phyloP scores from a whole-genome alignment of 371 early-diverging fungal species.

The Syncephalastrum racemosum region DNA sequence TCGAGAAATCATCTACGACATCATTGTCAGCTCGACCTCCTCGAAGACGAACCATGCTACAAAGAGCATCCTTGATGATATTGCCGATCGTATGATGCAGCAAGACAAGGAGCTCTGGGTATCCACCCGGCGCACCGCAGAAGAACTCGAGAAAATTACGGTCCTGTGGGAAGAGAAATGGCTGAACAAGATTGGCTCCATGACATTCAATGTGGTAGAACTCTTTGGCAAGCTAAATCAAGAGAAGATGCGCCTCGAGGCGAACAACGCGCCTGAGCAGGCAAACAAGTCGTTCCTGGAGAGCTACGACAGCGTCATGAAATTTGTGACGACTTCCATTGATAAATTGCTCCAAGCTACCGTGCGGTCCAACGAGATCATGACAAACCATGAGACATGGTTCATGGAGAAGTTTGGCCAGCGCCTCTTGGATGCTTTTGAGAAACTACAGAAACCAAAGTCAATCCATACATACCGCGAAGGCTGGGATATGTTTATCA shows the following conservation, averaged over 20 bases:
- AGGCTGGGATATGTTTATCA: constrained; percentile 60
- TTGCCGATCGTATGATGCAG: constrained; percentile 46
- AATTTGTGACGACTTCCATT: constrained; percentile 56
- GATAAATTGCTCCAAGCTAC: constrained; percentile 54
- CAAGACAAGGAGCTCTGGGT: constrained; percentile 52
- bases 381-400: constrained; percentile 71
- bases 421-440: constrained; percentile 52
- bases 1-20: constrained; percentile 69
- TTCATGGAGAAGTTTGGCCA: constrained; percentile 59
- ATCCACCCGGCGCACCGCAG: constrained; percentile 59
- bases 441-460: constrained; percentile 48
- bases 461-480: constrained; percentile 53
- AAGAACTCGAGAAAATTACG: constrained; percentile 72
- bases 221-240: constrained; percentile 56
- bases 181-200: constrained; percentile 64
- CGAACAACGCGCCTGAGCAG: constrained; percentile 40
- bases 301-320: constrained; percentile 56
- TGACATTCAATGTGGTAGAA: constrained; percentile 62
- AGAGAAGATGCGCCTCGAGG: constrained; percentile 50
- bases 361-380: constrained; percentile 19
- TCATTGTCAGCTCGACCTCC: constrained; percentile 62
- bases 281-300: constrained; percentile 51
- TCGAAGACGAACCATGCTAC: constrained; percentile 46
- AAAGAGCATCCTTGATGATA: constrained; percentile 37
- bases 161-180: constrained; percentile 86